Percentiles rank a stretch among this genome's conserved stretches.
These are phyloP conservation scores for Hyphopichia pseudoburtonii DNA, from an alignment of 1,139 yeast genomes.

Conservation along the genomic window DNA sequence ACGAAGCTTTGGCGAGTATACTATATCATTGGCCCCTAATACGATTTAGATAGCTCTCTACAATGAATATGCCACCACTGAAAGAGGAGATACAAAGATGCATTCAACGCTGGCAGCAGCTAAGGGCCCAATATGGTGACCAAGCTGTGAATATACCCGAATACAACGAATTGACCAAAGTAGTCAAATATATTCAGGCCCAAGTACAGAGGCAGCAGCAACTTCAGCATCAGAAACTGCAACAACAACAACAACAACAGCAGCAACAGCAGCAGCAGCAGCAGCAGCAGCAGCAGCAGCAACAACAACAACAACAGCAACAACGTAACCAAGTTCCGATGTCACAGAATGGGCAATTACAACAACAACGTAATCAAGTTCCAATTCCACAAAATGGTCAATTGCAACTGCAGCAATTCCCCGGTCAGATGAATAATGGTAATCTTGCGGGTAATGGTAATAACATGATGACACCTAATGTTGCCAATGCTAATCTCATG, in stretches of 20 bases:
- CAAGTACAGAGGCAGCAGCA: conserved; percentile 19
- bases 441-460: conserved; percentile 4
- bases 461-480: conserved; percentile 4
- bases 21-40: too few relatives aligned
- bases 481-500: conserved; percentile 6
- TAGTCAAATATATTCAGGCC: conserved; percentile 51
- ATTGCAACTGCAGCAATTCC: conserved; percentile 2
- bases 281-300: conserved; percentile 9
- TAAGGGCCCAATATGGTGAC: conserved; percentile 63
- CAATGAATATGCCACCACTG: conserved; percentile 32
- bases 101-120: conserved; percentile 60
- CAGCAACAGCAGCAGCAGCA: conserved; percentile 9
- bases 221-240: conserved; percentile 18
- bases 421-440: conserved; percentile 4
- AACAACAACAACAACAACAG: conserved; percentile 14
- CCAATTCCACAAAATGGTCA: conserved; percentile 3
- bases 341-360: conserved; percentile 12
- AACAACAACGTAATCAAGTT: conserved; percentile 9
- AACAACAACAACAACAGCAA: conserved; percentile 9
- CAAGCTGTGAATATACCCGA: conserved; percentile 62
- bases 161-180: conserved; percentile 57
- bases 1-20: too few relatives aligned
- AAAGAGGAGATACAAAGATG: conserved; percentile 47
- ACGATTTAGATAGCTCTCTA: too few relatives aligned
- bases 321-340: conserved; percentile 8